These are phyloP conservation scores for Logfia minima DNA, from an alignment of 129 eudicot genomes.

Conservation along the genomic window DNA sequence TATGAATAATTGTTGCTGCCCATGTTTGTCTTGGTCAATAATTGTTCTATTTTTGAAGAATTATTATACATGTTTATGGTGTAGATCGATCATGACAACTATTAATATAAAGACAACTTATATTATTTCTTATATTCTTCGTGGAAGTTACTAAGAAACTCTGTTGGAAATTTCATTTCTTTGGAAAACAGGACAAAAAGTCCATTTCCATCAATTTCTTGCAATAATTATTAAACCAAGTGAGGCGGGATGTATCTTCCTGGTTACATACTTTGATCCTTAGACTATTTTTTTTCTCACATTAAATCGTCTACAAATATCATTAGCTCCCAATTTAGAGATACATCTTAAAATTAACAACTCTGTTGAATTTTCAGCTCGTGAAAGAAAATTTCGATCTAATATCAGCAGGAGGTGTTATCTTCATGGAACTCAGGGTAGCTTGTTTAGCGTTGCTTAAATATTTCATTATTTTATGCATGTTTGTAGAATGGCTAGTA, in stretches of 20 bases:
- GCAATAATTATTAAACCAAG: conserved; percentile 3
- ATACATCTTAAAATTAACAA: background rate
- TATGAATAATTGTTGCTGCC: background rate
- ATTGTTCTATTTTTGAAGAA: background rate
- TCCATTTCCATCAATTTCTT: conserved; percentile 24
- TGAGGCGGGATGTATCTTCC: conserved; percentile 30
- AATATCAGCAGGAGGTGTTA: conserved; percentile 1
- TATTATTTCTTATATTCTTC: conserved; percentile 11
- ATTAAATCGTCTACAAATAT: conserved; percentile 24
- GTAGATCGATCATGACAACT: conserved; percentile 23
- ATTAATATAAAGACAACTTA: background rate
- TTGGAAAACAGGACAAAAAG: conserved; percentile 15
- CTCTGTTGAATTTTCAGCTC: conserved; percentile 15
- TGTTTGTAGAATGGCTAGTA: conserved; percentile 28
- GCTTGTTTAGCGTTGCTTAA: conserved; percentile 20
- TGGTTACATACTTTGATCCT: background rate
- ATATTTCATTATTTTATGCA: conserved; percentile 18
- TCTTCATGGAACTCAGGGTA: conserved; percentile 27
- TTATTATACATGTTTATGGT: conserved; percentile 3
- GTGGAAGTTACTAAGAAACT: conserved; percentile 33
- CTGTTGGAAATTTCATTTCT: conserved; percentile 1
- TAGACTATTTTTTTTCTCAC: background rate
- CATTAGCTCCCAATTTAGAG: conserved; percentile 12
- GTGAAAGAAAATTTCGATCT: conserved; percentile 16
- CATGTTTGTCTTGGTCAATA: conserved; percentile 18